Base-by-base conservation (phyloP, 2,329 filamentous ascomycete genomes). In the Aspergillus viridinutans region DNA sequence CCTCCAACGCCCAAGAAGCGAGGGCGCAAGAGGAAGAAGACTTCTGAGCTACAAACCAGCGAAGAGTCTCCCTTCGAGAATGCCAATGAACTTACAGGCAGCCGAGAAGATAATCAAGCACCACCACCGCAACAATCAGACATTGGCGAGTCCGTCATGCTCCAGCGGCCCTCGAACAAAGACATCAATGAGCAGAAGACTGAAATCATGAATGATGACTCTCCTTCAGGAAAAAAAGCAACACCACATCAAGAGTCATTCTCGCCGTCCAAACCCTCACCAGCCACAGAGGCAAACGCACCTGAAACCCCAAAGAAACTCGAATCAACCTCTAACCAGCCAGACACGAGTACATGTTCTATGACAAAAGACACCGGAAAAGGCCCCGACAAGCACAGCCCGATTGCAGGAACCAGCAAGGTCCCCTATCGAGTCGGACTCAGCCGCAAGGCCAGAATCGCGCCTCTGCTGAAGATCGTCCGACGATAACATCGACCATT, bases 401-500 rank as follows among this genome's bases (percentile, higher is more conserved):
- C 76, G 1, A 75, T 75, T 25, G 67, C 69, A 29, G 68, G 66
- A 47, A 73, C 69, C 48, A 70, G 69, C 53, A 75, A 72, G 55
- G 72, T 76, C 4, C 70, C 74, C 2, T 76, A 74, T 50, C 73
- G 80, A 0, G 79, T 82, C 4, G 80, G 80, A 2, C 63, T 82
- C 57, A 81, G 79, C 64, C 78, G 77, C 52, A 71, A 69, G 55
- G 77, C 77, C 23, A 69, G 76, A 26, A 81, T 82, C 49, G 77
- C 78, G 20, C 77, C 80, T 20, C 65, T 82, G 61, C 64, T 82
- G 55, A 78, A 76, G 58, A 66, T 78, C 47, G 71, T 79, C 10
- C 70, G 74, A 51, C 78, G 77, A 57, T 77, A 61, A 69, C 20
- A 17, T 23, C 23, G 9, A 4, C n/a, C 52, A 40, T 43, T 45